phyloP scores from a whole-genome alignment of 75 land plant genomes.

The Sequoia sempervirens region DNA sequence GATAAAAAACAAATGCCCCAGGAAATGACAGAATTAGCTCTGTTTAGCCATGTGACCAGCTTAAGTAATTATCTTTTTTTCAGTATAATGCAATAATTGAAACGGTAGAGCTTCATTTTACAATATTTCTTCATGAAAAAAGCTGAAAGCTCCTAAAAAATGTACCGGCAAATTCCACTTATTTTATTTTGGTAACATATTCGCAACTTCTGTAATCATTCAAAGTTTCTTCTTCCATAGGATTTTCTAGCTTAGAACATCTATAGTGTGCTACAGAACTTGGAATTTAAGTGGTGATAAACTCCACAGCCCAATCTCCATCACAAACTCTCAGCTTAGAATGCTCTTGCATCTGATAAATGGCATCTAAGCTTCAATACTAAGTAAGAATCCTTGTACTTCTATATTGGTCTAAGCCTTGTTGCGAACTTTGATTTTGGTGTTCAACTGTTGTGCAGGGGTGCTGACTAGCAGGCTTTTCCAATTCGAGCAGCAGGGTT shows the following conservation, averaged over 20 bases:
- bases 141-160: not conserved
- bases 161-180: not conserved
- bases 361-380: not conserved
- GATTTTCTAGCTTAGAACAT: not conserved
- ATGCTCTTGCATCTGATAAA: not conserved
- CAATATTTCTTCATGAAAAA: not conserved
- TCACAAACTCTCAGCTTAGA: not conserved
- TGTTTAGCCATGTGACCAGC: not conserved
- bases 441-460: not conserved
- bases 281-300: not conserved
- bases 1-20: not conserved
- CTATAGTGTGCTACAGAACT: not conserved
- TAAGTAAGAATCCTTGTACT: not conserved
- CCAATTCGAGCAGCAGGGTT: not conserved
- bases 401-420: not conserved
- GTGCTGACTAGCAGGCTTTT: not conserved
- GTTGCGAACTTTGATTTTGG: not conserved
- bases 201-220: not conserved
- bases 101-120: not conserved
- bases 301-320: not conserved
- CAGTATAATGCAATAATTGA: not conserved
- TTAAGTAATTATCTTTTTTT: not conserved
- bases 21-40: not conserved
- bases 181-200: not conserved
- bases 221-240: not conserved